Evolutionary conservation across 2,329 filamentous ascomycete species (phyloP).

Genomic region (Aspergillus costaricaensis): DNA sequence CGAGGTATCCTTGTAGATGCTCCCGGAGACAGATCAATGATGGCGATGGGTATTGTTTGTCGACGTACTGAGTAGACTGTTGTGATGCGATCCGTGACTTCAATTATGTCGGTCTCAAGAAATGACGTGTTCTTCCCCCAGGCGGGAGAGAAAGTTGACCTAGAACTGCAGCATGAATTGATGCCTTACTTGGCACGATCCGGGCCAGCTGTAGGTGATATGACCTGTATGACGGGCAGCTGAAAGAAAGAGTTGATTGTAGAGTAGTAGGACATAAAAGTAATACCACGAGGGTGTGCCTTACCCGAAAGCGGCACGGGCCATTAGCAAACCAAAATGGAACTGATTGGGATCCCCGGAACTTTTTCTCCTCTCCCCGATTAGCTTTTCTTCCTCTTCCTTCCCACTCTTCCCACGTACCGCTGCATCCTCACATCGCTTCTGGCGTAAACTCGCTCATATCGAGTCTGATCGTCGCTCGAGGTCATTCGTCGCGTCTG

Average conservation of each 20-base stretch:
- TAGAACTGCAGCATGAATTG: background rate
- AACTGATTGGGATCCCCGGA: too few species aligned
- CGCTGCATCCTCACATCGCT: background rate
- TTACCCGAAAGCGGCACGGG: too few species aligned
- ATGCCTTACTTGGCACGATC: too few species aligned
- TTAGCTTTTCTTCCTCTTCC: too few species aligned
- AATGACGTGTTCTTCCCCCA: background rate
- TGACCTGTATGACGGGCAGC: too few species aligned
- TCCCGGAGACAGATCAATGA: background rate
- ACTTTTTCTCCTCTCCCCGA: too few species aligned
- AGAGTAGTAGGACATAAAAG: too few species aligned
- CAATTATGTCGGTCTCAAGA: background rate
- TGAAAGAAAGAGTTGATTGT: too few species aligned
- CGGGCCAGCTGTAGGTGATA: too few species aligned
- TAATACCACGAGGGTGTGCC: too few species aligned
- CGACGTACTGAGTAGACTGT: background rate
- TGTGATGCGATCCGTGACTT: background rate
- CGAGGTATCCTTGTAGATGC: background rate
- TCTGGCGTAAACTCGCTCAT: background rate
- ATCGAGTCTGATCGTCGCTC: background rate
- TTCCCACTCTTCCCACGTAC: too few species aligned
- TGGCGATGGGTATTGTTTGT: background rate
- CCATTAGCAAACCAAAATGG: too few species aligned
- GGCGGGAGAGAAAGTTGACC: background rate
- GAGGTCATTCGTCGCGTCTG: background rate